Evolutionary conservation across 495 filamentous ascomycete genomes (phyloP).

Genomic region (Neurospora africana): DNA sequence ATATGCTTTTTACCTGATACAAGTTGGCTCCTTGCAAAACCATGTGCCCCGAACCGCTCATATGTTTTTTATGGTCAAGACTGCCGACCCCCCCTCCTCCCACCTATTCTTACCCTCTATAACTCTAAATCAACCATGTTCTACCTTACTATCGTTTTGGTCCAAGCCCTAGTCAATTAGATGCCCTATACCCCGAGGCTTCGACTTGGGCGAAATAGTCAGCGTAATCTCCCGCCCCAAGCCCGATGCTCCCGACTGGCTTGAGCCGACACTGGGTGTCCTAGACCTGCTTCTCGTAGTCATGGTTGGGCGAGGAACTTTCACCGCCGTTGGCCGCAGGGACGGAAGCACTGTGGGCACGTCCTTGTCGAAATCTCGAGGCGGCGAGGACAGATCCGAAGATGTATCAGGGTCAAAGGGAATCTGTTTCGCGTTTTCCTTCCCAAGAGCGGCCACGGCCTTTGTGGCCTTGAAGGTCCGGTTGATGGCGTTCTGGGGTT

Average conservation of each 20-base stretch:
- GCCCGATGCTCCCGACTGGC: slow-evolving; percentile 1
- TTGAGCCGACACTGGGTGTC: slow-evolving; percentile 1
- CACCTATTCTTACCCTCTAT: neutral
- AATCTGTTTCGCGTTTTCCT: slow-evolving; percentile 10
- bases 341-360: slow-evolving; percentile 10
- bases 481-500: slow-evolving; percentile 26
- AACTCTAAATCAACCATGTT: neutral
- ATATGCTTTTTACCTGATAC: neutral
- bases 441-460: slow-evolving; percentile 2
- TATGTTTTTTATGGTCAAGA: neutral
- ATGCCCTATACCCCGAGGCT: slow-evolving; percentile 30
- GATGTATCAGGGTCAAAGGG: slow-evolving; percentile 7
- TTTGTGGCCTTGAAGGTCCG: slow-evolving; percentile 36
- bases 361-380: slow-evolving; percentile 6
- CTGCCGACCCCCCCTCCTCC: neutral
- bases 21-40: neutral
- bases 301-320: neutral
- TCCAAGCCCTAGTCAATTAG: slow-evolving; percentile 26
- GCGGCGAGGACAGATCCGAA: slow-evolving; percentile 15
- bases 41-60: neutral
- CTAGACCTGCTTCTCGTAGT: neutral
- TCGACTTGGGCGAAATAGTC: slow-evolving; percentile 35
- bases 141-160: neutral
- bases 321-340: slow-evolving; percentile 11
- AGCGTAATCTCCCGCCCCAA: slow-evolving; percentile 2